Base-by-base conservation (phyloP, 2,329 filamentous ascomycete species). In the Hymenoscyphus salicellus region DNA sequence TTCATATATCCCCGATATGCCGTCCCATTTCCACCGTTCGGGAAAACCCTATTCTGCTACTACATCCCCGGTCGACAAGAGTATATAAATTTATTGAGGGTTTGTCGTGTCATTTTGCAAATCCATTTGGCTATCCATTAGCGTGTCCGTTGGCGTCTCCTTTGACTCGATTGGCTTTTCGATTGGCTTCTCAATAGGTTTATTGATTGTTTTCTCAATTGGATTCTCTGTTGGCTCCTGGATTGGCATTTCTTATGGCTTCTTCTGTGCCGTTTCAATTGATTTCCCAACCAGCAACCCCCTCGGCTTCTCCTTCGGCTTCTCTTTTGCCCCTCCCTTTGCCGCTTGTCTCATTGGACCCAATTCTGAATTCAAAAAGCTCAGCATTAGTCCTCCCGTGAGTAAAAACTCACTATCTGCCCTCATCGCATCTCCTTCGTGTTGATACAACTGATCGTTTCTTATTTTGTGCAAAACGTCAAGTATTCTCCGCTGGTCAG, bases 351-450 rank as follows among this genome's bases (percentile, higher is more conserved):
- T 23, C 46, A 26, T 52, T 14, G 23, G 10, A 52, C 10, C 60
- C 30, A 33, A 16, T 4, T 38, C 11, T 38, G 36, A 16, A 17
- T 17, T 56, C 58, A 71, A 61, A 30, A 66, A 58, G 5, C 36
- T 36, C 61, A 64, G 60, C 55, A 71, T 58, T 55, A 71, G 70
- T 0, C 71, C 68, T 0, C 20, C 32, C 14, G 17, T 52, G 1
- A 64, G 66, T 8, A 71, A 33, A 38, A 72, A 71, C 61, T 60
- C 56, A 8, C 65, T 65, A 68, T 73, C 71, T 0, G 70, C 70
- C 46, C 72, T 63, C 0, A 72, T 55, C 3, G 67, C 68, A 26
- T 65, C 57, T 43, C 49, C 59, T 11, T 56, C 23, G 16, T 58
- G 41, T n/a, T 20, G 62, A 58, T 58, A 59, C 60, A 66, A 17